Evolutionary conservation across 768 basidiomycete species (phyloP).

Genomic region (Boletus huronensis): DNA sequence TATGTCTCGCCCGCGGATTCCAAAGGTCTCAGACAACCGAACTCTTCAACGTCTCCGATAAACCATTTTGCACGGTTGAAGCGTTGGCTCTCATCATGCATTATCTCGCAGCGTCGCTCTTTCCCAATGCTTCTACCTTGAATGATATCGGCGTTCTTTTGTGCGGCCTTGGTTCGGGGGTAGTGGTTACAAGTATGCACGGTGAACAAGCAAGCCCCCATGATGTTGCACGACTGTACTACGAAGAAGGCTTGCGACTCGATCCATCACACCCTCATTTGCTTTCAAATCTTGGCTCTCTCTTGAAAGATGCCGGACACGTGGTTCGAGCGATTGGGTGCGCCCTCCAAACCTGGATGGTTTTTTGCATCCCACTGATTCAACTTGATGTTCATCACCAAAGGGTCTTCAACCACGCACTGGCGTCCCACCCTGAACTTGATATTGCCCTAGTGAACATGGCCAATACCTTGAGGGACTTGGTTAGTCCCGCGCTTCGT

Average conservation of each 20-base stretch:
- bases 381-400: not conserved
- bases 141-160: constrained; percentile 51
- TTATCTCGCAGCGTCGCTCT: constrained; percentile 44
- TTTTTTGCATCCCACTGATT: constrained; percentile 2
- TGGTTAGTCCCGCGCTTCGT: constrained; percentile 26
- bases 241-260: constrained; percentile 41
- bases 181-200: constrained; percentile 18
- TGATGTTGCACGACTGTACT: constrained; percentile 42
- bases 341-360: constrained; percentile 5
- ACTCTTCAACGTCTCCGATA: constrained; percentile 23
- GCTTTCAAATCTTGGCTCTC: constrained; percentile 48
- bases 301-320: constrained; percentile 47
- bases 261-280: constrained; percentile 48
- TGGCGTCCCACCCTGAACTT: constrained; percentile 42
- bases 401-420: constrained; percentile 41
- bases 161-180: constrained; percentile 31
- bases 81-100: constrained; percentile 44
- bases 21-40: constrained; percentile 33
- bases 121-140: constrained; percentile 43
- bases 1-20: constrained; percentile 45
- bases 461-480: constrained; percentile 49
- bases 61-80: constrained; percentile 32
- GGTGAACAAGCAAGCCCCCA: constrained; percentile 27
- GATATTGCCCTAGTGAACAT: constrained; percentile 52
- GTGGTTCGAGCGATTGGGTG: constrained; percentile 41